Conservation (phyloP, 2,329 filamentous ascomycete genomes). For the Phialocephala subalpina region DNA sequence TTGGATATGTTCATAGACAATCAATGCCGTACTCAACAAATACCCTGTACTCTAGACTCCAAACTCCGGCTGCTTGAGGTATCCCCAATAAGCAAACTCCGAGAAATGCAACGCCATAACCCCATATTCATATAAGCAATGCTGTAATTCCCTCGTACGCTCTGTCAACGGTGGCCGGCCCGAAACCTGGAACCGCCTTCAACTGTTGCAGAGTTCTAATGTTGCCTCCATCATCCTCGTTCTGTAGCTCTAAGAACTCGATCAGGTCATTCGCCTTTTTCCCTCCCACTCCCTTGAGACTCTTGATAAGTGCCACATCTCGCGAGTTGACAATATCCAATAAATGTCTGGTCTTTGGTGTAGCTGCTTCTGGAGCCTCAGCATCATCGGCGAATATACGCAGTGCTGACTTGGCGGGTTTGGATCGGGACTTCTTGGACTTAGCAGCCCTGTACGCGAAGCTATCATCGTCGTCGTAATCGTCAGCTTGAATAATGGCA, state of each 20-base stretch:
- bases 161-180: conserved; percentile 62
- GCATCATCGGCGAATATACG: conserved; percentile 46
- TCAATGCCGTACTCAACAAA: conserved; percentile 5
- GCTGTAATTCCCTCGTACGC: conserved; percentile 50
- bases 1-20: background rate
- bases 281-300: conserved; percentile 73
- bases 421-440: conserved; percentile 44
- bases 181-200: conserved; percentile 63
- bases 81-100: conserved; percentile 24
- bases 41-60: conserved; percentile 3
- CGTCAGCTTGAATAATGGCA: conserved; percentile 47
- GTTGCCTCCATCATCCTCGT: conserved; percentile 49
- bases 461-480: conserved; percentile 48
- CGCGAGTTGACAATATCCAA: conserved; percentile 78
- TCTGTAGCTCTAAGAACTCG: conserved; percentile 59
- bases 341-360: conserved; percentile 63
- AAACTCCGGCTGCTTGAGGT: conserved; percentile 1
- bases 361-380: conserved; percentile 48
- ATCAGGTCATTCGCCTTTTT: conserved; percentile 73
- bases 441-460: conserved; percentile 42
- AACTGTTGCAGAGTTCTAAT: conserved; percentile 61
- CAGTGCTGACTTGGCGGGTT: conserved; percentile 41
- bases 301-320: conserved; percentile 69
- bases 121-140: conserved; percentile 33
- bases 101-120: conserved; percentile 30